Conservation (phyloP, 306 rosid species). For the Quercus dentata region DNA sequence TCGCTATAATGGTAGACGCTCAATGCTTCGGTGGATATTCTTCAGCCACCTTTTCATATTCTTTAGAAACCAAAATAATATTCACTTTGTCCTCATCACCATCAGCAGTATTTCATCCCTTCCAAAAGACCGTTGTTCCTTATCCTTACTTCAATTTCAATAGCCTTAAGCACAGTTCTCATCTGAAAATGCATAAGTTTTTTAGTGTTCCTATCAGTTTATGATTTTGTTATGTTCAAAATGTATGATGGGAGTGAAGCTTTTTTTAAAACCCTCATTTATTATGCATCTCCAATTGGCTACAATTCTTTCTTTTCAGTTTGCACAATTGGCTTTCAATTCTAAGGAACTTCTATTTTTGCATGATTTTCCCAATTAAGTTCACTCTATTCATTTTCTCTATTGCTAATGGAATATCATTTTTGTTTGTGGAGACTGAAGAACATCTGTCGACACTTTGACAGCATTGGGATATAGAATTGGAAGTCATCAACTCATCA, state of each 20-base stretch:
- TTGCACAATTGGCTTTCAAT: not conserved
- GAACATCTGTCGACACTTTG: not conserved
- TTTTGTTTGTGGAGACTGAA: not conserved
- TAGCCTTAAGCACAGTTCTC: not conserved
- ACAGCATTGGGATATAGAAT: not conserved
- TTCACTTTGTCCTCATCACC: not conserved
- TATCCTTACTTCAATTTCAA: not conserved
- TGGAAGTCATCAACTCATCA: not conserved
- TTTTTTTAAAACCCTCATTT: not conserved
- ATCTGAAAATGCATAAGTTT: not conserved
- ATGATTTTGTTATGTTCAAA: not conserved
- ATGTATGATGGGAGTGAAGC: not conserved
- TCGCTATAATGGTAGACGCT: not conserved
- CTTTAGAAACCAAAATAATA: not conserved
- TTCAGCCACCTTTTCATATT: not conserved
- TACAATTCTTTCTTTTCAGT: no score
- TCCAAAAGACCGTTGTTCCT: not conserved
- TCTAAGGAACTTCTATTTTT: not conserved
- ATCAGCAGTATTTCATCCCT: not conserved
- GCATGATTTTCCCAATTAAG: not conserved
- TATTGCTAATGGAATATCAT: not conserved
- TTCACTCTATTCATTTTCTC: not conserved
- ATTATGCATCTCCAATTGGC: not conserved
- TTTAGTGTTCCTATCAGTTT: not conserved
- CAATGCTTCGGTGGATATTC: not conserved